Evolutionary conservation across 495 filamentous ascomycete species (phyloP).

Genomic region (Annulohypoxylon moriforme): DNA sequence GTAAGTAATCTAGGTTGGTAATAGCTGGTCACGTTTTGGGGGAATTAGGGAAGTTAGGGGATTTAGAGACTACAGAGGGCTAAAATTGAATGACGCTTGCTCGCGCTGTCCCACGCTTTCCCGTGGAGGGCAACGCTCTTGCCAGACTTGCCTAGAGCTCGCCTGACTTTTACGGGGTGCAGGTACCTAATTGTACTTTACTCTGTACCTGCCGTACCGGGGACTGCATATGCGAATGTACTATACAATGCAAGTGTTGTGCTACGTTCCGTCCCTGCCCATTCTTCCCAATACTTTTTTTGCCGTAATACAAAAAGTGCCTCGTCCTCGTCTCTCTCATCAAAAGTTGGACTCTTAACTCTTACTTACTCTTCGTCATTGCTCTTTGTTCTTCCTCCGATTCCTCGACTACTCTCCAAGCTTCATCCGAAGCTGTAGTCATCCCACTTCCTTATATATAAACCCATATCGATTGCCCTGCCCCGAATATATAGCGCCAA

Average conservation of each 20-base stretch:
- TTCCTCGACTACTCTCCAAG: slow-evolving; percentile 1
- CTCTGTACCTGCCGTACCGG: slow-evolving; percentile 29
- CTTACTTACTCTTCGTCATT: slow-evolving; percentile 28
- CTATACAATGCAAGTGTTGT: slow-evolving; percentile 27
- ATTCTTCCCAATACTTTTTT: slow-evolving; percentile 42
- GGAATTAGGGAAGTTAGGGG: slow-evolving; percentile 7
- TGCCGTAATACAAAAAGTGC: slow-evolving; percentile 47
- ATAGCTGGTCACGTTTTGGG: slow-evolving; percentile 30
- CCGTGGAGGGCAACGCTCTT: not conserved
- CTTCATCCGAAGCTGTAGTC: slow-evolving; percentile 18
- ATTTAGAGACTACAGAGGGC: slow-evolving; percentile 21
- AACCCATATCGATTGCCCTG: slow-evolving; percentile 5
- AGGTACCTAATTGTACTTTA: slow-evolving; percentile 30
- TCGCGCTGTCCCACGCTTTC: not conserved
- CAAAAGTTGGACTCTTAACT: not conserved
- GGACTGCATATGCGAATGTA: slow-evolving; percentile 26
- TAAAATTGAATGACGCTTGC: not conserved
- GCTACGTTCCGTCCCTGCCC: slow-evolving; percentile 18
- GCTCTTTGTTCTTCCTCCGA: slow-evolving; percentile 14
- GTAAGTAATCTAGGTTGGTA: slow-evolving; percentile 12
- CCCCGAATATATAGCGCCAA: slow-evolving; percentile 23
- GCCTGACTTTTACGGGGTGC: not conserved
- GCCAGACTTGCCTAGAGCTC: not conserved
- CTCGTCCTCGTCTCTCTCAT: slow-evolving; percentile 36
- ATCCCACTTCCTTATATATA: slow-evolving; percentile 27